Percentiles rank a stretch among this genome's conserved stretches.
phyloP scores from a whole-genome alignment of 75 land plant genomes.

The Cupressus sempervirens region DNA sequence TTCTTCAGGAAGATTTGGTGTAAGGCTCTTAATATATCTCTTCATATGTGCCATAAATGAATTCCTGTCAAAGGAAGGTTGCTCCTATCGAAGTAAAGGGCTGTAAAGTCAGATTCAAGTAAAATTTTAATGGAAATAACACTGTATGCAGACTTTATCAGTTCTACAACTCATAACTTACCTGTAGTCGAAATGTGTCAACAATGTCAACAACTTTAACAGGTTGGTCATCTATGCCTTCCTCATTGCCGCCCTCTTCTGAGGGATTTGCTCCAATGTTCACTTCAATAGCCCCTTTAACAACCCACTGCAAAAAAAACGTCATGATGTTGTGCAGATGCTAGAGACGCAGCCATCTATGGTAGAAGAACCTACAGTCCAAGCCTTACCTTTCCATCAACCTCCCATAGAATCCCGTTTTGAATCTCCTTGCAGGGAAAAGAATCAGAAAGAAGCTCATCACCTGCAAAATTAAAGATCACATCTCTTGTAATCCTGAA shows the following conservation, averaged over 20 bases:
- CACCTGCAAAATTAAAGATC: constrained; percentile 26
- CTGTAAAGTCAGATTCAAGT: not conserved
- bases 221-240: constrained; percentile 28
- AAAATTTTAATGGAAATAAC: too few species aligned
- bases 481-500: too few species aligned
- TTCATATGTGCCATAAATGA: constrained; percentile 32
- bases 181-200: constrained; percentile 35
- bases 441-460: constrained; percentile 89
- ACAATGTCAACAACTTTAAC: constrained; percentile 35
- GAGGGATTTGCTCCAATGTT: constrained; percentile 47
- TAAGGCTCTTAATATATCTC: constrained; percentile 30
- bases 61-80: constrained; percentile 35
- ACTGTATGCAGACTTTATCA: too few species aligned
- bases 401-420: constrained; percentile 67
- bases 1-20: constrained; percentile 28
- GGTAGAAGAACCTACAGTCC: not conserved
- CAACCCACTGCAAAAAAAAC: constrained; percentile 24
- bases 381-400: constrained; percentile 24
- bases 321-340: not conserved
- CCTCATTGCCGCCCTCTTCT: constrained; percentile 33
- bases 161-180: too few species aligned
- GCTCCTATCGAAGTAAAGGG: constrained; percentile 18
- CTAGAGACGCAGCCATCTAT: not conserved
- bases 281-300: constrained; percentile 22
- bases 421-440: constrained; percentile 75